Percentiles rank a stretch among this genome's conserved stretches.
Conservation (phyloP, 805 yeast species). For the Wickerhamomyces rabaulensis region DNA sequence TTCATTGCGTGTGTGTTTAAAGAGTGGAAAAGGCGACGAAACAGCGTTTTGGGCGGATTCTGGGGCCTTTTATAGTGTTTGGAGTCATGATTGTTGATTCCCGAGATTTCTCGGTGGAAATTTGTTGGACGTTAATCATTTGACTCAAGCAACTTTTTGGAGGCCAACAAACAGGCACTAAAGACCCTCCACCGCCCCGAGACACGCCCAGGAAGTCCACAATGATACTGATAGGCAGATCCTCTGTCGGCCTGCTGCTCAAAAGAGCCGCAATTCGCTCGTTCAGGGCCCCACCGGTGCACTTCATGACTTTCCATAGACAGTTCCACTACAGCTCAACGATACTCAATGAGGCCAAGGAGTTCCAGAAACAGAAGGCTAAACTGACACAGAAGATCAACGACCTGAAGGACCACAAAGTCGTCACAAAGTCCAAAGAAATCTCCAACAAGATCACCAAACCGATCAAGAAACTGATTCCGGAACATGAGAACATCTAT, state of each 20-base stretch:
- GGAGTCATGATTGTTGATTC: not conserved
- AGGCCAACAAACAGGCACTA: not conserved
- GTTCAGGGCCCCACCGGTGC: not conserved
- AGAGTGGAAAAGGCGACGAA: not conserved
- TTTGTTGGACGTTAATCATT: not conserved
- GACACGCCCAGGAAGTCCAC: not conserved
- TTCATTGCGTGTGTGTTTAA: conserved; percentile 38
- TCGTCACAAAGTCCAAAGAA: conserved; percentile 16
- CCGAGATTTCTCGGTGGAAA: not conserved
- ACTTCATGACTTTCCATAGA: not conserved
- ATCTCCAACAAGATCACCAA: conserved; percentile 26
- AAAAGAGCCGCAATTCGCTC: not conserved
- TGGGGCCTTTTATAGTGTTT: not conserved
- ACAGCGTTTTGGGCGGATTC: not conserved
- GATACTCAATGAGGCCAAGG: not conserved
- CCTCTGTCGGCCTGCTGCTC: not conserved
- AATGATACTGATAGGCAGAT: not conserved
- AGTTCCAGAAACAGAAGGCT: conserved; percentile 2
- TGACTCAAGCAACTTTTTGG: not conserved
- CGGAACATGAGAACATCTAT: conserved; percentile 55
- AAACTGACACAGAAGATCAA: conserved; percentile 5
- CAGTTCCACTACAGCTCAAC: not conserved
- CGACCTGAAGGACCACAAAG: conserved; percentile 2
- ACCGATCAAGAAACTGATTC: conserved; percentile 25
- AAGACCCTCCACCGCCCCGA: not conserved